phyloP scores from a whole-genome alignment of 2,329 filamentous ascomycete genomes.

The Alternaria metachromatica region DNA sequence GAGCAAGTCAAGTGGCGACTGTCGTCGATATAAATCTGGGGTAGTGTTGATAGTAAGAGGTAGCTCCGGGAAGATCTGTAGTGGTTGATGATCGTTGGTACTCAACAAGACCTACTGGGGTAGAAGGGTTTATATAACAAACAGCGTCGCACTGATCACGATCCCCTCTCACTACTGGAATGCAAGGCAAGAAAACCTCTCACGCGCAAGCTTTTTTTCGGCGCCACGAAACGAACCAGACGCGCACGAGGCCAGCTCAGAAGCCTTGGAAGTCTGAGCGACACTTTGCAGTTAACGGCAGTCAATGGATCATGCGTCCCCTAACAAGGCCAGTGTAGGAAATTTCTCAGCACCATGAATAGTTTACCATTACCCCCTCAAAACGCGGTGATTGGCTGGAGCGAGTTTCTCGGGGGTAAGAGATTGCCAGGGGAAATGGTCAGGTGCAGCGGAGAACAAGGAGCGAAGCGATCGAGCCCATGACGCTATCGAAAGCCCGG shows the following conservation, averaged over 20 bases:
- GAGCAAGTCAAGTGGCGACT: constrained; percentile 21
- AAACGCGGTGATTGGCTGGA: constrained; percentile 19
- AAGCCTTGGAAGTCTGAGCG: constrained; percentile 27
- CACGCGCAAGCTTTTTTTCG: constrained; percentile 21
- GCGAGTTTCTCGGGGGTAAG: constrained; percentile 35
- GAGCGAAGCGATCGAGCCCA: constrained; percentile 10
- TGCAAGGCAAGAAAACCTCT: constrained; percentile 15
- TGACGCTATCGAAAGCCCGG: constrained; percentile 17
- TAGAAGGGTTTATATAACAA: constrained; percentile 29
- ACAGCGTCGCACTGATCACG: constrained; percentile 9
- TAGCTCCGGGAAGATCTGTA: constrained; percentile 15
- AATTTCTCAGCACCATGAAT: constrained; percentile 17
- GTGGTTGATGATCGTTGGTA: constrained; percentile 22
- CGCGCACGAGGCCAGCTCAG: constrained; percentile 30
- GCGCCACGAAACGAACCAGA: constrained; percentile 33
- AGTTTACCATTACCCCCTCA: constrained; percentile 19
- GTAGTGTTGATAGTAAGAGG: constrained; percentile 7
- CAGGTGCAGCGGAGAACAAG: constrained; percentile 11
- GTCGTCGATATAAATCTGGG: constrained; percentile 14
- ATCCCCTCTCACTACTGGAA: neutral
- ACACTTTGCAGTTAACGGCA: constrained; percentile 55
- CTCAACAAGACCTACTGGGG: constrained; percentile 4
- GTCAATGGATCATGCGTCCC: constrained; percentile 43
- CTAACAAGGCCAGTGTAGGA: constrained; percentile 9
- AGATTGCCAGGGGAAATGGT: constrained; percentile 26